Percentiles rank a stretch among this genome's conserved stretches.
Conservation (phyloP, 2,329 filamentous ascomycete species). For the Pochonia chlamydosporia region DNA sequence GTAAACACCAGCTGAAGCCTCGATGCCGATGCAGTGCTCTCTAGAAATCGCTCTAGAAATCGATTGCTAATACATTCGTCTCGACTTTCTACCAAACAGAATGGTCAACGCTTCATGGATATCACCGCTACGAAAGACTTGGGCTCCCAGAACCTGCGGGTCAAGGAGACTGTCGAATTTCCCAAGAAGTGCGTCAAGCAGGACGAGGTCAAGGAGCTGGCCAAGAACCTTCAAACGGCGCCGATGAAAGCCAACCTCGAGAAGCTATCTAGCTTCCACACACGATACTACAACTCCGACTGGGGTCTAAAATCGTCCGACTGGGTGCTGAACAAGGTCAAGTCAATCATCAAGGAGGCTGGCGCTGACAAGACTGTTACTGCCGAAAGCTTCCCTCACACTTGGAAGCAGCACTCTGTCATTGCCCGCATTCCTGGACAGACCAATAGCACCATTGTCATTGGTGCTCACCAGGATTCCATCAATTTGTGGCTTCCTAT, state of each 20-base stretch:
- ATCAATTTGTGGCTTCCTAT: slow-evolving; percentile 89
- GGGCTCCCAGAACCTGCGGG: slow-evolving; percentile 38
- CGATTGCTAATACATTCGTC: neutral
- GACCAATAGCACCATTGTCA: slow-evolving; percentile 77
- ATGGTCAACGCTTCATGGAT: slow-evolving; percentile 88
- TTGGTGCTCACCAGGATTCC: slow-evolving; percentile 91
- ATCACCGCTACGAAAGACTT: slow-evolving; percentile 68
- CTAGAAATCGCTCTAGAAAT: too few relatives aligned
- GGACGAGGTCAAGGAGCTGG: slow-evolving; percentile 59
- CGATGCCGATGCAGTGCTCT: neutral
- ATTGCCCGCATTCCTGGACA: slow-evolving; percentile 88
- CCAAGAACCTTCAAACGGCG: slow-evolving; percentile 64
- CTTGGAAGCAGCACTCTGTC: slow-evolving; percentile 86
- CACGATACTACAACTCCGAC: slow-evolving; percentile 73
- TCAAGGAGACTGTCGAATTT: slow-evolving; percentile 44
- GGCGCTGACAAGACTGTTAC: slow-evolving; percentile 64
- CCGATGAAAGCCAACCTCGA: slow-evolving; percentile 75
- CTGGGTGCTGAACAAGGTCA: slow-evolving; percentile 76
- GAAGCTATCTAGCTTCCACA: slow-evolving; percentile 73
- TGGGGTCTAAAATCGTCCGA: slow-evolving; percentile 78
- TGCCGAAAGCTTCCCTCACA: slow-evolving; percentile 70
- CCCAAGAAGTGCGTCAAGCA: slow-evolving; percentile 62
- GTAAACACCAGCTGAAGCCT: slow-evolving; percentile 18
- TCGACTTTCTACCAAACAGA: slow-evolving; percentile 39
- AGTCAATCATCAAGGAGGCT: slow-evolving; percentile 62